Base-by-base conservation (phyloP, 176 grass and related monocot species). In the Tuctoria greenei region DNA sequence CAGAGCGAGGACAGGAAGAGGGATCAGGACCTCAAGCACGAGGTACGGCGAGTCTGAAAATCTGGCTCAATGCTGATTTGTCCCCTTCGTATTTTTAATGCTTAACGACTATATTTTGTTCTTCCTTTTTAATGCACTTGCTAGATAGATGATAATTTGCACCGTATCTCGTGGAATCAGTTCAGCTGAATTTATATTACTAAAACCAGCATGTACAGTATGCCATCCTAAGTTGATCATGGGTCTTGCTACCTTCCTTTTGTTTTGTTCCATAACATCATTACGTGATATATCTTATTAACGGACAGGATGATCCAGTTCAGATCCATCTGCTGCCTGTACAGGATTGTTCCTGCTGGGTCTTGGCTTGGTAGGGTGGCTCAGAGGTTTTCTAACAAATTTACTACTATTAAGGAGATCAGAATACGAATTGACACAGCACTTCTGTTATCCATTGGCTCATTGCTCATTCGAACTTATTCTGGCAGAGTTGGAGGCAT, bases 11-110 rank as follows among this genome's bases (percentile, higher is more conserved):
- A 23, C 20, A 75, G 64, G 46, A 84, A 34, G 21, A n/a, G 23
- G 63, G 44, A 47, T 64, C 64, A 38, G 69, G 70, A 58, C 64
- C 46, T 58, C 64, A 27, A 75, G 9, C 61, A 20, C 16, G 69
- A 80, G 81, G 86, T 88, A 64, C 27, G 39, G 12, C n/a, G 21
- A 79, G 68, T 40, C 36, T 52, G 7, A 6, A 66, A 79, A 56
- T 64, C 51, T 61, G 43, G 15, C 17, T 61, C 26, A 0, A 6
- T 67, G 25, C 60, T 42, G 27, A 77, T 67, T 72, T 68, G 26
- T 20, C 34, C 41, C 20, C 52, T 52, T 52, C 24, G 5, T 54
- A 76, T 35, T 12, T 13, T 16, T 65, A 11, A 35, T 35, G 11
- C 14, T 16, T 65, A 11, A 35, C n/a, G 26, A 17, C 21, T 58